Percentiles rank a stretch among this genome's conserved stretches.
Conservation (phyloP, 805 yeast genomes). For the Candida pseudoglaebosa region DNA sequence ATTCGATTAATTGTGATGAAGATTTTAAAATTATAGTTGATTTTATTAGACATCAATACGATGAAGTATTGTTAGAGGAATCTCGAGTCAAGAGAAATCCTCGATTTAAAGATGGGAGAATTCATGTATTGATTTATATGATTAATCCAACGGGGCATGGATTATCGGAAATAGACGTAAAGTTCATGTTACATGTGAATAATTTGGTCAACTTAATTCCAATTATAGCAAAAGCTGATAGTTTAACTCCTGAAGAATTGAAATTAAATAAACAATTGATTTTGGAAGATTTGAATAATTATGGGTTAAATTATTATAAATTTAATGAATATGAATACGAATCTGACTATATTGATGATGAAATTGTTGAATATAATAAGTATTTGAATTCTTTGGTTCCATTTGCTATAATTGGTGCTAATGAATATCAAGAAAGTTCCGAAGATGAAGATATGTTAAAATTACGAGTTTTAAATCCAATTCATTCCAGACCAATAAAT, state of each 20-base stretch:
- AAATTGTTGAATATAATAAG: conserved; percentile 61
- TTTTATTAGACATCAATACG: conserved; percentile 76
- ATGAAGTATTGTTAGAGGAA: conserved; percentile 77
- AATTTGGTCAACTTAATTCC: conserved; percentile 42
- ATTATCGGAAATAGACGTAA: conserved; percentile 37
- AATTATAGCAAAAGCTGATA: conserved; percentile 41
- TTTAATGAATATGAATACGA: conserved; percentile 61
- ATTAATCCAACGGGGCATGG: conserved; percentile 46
- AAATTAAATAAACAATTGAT: conserved; percentile 69
- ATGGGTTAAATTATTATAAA: conserved; percentile 68
- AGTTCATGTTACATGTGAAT: conserved; percentile 39
- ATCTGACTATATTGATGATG: conserved; percentile 52
- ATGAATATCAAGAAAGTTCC: conserved; percentile 47
- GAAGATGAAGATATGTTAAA: conserved; percentile 42
- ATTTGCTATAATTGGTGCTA: conserved; percentile 67
- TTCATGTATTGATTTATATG: conserved; percentile 54
- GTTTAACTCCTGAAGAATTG: conserved; percentile 42
- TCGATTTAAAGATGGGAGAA: conserved; percentile 78
- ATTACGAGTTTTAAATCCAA: conserved; percentile 47
- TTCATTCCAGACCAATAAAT: conserved; percentile 53
- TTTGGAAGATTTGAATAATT: conserved; percentile 68
- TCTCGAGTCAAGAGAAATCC: conserved; percentile 81
- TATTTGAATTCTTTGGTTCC: conserved; percentile 63
- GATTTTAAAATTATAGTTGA: conserved; percentile 71
- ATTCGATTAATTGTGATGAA: conserved; percentile 62